Base-by-base conservation (phyloP, 768 basidiomycete genomes). In the Gymnopilus junonius region DNA sequence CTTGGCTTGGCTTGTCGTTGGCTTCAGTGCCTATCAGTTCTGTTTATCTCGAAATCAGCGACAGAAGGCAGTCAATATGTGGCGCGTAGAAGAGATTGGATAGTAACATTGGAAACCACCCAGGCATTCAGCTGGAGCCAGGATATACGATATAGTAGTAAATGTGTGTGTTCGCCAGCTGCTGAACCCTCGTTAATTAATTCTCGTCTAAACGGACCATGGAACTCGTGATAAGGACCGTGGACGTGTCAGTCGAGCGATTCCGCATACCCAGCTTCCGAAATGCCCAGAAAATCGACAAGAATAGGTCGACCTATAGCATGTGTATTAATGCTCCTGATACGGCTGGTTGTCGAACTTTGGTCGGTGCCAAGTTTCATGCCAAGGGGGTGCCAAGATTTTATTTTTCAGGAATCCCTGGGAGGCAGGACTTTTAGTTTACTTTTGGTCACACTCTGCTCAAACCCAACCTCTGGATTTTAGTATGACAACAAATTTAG, bases 311-410 rank as follows among this genome's bases (percentile, higher is more conserved):
- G 56, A 61, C 29, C 58, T 45, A 60, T 46, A 48, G 64, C 63
- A 65, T 66, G 61, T 65, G 67, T 65, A 63, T 58, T 32, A 23
- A 53, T 59, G 62, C 66, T 58, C 67, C 65, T 70, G 69, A 67
- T 68, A 59, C 67, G 69, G 69, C 63, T 64, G 67, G 65, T 70
- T 68, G 67, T 68, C 65, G 65, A 66, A 63, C 56, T 66, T 62
- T 68, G 67, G 65, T 66, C 62, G 69, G 66, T 65, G 67, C 67
- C 67, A 70, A 70, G 67, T 40, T 53, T 54, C 40, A 7, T 58
- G 57, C 58, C 46, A 59, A 51, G 48, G 29, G 8, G 8, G 25
- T 63, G 40, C 53, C 42, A 45, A 58, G 32, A 31, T 42, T 55
- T 43, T 59, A 35, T 64, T 56, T 54, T 58, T 58, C 37, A 58